phyloP scores from a whole-genome alignment of 2,329 filamentous ascomycete genomes.

The Phialophora expanda region DNA sequence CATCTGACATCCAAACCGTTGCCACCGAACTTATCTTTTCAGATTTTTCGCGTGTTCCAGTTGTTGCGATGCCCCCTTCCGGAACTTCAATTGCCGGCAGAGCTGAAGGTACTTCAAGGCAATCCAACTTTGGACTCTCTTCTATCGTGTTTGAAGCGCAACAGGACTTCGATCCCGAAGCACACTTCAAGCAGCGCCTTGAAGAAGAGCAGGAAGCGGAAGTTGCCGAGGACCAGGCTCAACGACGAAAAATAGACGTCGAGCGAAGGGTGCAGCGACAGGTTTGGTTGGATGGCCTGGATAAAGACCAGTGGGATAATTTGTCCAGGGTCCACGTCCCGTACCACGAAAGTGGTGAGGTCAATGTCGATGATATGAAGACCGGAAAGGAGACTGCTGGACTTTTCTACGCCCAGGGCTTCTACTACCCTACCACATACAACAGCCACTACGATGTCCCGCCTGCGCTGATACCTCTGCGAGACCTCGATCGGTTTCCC shows the following conservation, averaged over 20 bases:
- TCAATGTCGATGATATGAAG: constrained; percentile 5
- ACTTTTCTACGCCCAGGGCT: constrained; percentile 6
- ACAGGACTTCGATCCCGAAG: constrained; percentile 15
- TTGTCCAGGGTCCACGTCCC: neutral
- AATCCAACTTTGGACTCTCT: neutral
- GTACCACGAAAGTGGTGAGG: neutral
- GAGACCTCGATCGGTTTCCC: constrained; percentile 15
- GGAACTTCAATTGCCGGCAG: neutral
- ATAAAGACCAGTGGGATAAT: neutral
- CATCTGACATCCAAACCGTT: neutral
- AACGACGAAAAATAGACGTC: neutral
- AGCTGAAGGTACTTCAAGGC: neutral
- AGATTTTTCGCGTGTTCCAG: neutral
- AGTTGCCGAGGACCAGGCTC: neutral
- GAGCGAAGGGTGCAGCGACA: neutral
- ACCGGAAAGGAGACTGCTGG: neutral
- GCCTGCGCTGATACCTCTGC: constrained; percentile 13
- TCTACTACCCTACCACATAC: constrained; percentile 15
- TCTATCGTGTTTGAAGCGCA: constrained; percentile 10
- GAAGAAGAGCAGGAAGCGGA: neutral
- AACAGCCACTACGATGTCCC: constrained; percentile 7
- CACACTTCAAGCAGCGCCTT: neutral
- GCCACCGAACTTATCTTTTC: neutral
- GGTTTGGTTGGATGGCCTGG: neutral
- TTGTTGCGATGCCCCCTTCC: neutral